These are phyloP conservation scores for Phylloporus sp. DNA, from an alignment of 768 basidiomycete genomes.

Conservation along the genomic window DNA sequence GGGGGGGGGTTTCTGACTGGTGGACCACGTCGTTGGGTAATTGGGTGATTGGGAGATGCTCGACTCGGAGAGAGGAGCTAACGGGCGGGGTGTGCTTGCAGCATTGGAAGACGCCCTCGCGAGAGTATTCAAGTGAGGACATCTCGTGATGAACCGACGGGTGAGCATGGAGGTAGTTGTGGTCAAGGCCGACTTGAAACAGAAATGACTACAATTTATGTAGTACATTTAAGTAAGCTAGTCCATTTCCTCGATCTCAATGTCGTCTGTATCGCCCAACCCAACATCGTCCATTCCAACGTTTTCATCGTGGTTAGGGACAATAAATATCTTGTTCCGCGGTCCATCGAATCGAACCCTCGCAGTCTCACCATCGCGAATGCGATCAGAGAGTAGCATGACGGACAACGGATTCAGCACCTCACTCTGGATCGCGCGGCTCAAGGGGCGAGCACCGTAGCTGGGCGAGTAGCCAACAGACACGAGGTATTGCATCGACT, in stretches of 20 bases:
- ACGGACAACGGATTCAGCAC: slow-evolving; percentile 88
- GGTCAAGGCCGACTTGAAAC: neutral
- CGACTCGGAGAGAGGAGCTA: slow-evolving; percentile 20
- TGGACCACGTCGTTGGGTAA: slow-evolving; percentile 78
- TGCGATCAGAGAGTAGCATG: slow-evolving; percentile 76
- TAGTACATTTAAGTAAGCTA: neutral
- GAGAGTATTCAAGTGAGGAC: slow-evolving; percentile 11
- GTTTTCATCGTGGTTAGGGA: slow-evolving; percentile 76
- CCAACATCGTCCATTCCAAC: slow-evolving; percentile 44
- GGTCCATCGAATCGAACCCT: slow-evolving; percentile 76
- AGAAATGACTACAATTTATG: neutral
- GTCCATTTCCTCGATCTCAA: slow-evolving; percentile 24
- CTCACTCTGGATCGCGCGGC: slow-evolving; percentile 87
- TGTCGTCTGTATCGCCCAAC: slow-evolving; percentile 59
- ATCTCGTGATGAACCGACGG: slow-evolving; percentile 23
- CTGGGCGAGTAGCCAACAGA: slow-evolving; percentile 74
- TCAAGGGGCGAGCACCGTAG: slow-evolving; percentile 92
- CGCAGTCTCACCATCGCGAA: slow-evolving; percentile 79
- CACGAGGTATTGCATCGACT: slow-evolving; percentile 70
- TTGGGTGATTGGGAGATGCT: slow-evolving; percentile 76
- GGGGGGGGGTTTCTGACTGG: slow-evolving; percentile 71
- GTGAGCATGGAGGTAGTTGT: slow-evolving; percentile 22
- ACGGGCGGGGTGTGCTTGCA: slow-evolving; percentile 8
- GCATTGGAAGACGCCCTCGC: slow-evolving; percentile 26
- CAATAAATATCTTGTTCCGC: slow-evolving; percentile 69